Evolutionary conservation across 2,329 filamentous ascomycete species (phyloP).

Genomic region (Neopestalotiopsis clavispora): DNA sequence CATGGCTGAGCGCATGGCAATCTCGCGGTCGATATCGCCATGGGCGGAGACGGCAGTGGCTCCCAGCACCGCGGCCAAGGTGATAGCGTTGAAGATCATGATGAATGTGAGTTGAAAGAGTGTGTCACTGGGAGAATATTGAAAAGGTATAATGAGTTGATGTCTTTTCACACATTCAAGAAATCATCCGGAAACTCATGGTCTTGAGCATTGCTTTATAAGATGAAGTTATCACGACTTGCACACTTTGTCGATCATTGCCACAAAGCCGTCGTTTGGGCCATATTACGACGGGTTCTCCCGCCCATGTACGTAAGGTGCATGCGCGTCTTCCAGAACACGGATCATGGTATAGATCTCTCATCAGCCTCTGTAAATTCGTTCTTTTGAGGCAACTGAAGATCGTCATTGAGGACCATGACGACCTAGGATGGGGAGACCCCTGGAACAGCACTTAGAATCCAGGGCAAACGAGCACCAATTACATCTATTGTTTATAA

Average conservation of each 20-base stretch:
- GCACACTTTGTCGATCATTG: neutral
- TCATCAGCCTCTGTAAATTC: neutral
- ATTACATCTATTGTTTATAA: neutral
- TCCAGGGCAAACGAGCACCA: neutral
- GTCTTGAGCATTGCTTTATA: neutral
- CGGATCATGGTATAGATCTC: neutral
- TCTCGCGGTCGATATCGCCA: slow-evolving; percentile 11
- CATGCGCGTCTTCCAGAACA: neutral
- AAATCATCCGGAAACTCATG: neutral
- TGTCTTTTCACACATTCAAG: neutral
- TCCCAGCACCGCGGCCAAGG: neutral
- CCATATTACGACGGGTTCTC: neutral
- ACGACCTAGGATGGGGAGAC: neutral
- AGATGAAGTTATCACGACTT: neutral
- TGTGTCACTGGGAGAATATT: neutral
- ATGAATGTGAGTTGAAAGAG: neutral
- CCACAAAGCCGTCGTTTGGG: neutral
- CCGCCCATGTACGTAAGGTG: neutral
- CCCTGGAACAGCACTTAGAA: neutral
- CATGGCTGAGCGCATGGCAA: slow-evolving; percentile 15
- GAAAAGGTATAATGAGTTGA: neutral
- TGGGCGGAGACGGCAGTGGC: slow-evolving; percentile 10
- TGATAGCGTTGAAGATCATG: slow-evolving; percentile 11
- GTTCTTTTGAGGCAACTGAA: neutral
- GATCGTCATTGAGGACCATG: neutral